Conservation (phyloP, 2,329 filamentous ascomycete species). For the Epichloe coenophiala region DNA sequence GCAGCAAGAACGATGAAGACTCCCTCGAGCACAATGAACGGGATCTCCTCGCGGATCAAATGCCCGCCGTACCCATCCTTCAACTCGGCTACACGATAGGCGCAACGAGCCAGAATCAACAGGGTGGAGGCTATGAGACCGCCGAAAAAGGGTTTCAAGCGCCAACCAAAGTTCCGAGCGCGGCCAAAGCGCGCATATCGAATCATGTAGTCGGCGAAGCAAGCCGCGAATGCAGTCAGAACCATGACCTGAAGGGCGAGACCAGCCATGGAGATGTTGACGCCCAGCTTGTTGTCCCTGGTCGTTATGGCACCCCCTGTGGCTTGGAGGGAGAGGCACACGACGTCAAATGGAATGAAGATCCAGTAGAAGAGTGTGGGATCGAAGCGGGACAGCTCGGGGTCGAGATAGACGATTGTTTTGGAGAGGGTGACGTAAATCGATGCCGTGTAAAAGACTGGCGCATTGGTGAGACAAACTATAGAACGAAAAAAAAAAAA, state of each 20-base stretch:
- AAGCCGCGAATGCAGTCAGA: conserved; percentile 35
- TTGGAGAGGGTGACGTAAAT: conserved; percentile 50
- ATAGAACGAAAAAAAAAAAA: neutral
- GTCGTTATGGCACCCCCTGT: conserved; percentile 43
- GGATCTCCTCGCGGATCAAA: conserved; percentile 37
- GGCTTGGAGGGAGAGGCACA: conserved; percentile 45
- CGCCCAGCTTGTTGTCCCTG: conserved; percentile 23
- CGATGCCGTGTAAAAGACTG: conserved; percentile 41
- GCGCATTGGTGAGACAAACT: conserved; percentile 41
- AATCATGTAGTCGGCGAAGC: conserved; percentile 36
- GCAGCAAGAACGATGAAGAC: conserved; percentile 24
- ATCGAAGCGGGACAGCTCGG: conserved; percentile 28
- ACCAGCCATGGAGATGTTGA: conserved; percentile 32
- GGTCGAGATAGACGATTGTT: conserved; percentile 26
- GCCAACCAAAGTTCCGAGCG: conserved; percentile 13
- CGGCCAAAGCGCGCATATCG: conserved; percentile 23
- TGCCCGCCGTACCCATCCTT: conserved; percentile 45
- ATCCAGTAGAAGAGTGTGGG: conserved; percentile 31
- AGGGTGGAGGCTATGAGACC: conserved; percentile 40
- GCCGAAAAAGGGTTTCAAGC: conserved; percentile 32
- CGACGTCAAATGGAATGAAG: conserved; percentile 41
- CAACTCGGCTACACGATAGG: conserved; percentile 53
- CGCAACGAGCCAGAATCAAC: conserved; percentile 47
- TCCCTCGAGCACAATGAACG: conserved; percentile 42
- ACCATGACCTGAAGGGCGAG: conserved; percentile 45